Evolutionary conservation across 768 basidiomycete species (phyloP).

Genomic region (Xanthoconium stramineum): DNA sequence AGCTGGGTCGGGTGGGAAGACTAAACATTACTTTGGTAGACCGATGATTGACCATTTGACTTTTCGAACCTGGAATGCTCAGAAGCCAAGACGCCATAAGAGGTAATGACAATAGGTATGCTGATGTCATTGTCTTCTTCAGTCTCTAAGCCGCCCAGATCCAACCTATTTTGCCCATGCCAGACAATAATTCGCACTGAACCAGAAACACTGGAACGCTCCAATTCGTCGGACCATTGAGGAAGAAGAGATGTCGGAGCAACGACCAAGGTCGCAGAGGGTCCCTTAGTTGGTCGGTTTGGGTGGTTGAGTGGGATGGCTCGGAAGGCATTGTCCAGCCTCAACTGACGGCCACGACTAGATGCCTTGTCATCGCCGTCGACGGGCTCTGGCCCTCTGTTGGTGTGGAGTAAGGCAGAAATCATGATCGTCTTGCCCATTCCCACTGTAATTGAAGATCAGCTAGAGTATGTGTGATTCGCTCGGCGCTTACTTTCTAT

Average conservation of each 20-base stretch:
- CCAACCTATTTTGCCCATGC: conserved; percentile 85
- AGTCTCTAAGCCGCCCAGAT: conserved; percentile 60
- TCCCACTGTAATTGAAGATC: conserved; percentile 58
- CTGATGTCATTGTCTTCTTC: conserved; percentile 48
- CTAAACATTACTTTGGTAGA: conserved; percentile 65
- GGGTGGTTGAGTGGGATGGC: conserved; percentile 35
- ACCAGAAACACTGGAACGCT: conserved; percentile 72
- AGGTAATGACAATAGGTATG: conserved; percentile 83
- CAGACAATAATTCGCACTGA: conserved; percentile 69
- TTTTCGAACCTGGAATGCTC: conserved; percentile 76
- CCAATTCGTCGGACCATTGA: conserved; percentile 96
- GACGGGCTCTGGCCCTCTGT: conserved; percentile 46
- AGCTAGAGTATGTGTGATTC: conserved; percentile 1
- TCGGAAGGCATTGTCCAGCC: conserved; percentile 62
- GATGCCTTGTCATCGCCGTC: conserved; percentile 26
- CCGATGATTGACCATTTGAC: conserved; percentile 46
- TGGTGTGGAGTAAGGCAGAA: conserved; percentile 83
- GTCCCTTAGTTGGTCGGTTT: conserved; percentile 27
- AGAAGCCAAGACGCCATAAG: conserved; percentile 87
- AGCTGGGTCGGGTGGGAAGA: background rate
- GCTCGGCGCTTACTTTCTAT: conserved; percentile 47
- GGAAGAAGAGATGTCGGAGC: conserved; percentile 86
- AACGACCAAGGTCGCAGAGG: conserved; percentile 80
- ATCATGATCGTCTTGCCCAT: conserved; percentile 96
- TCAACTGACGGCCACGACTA: conserved; percentile 53